A percentile compares a stretch with the other conserved stretches of the same genome.
These are phyloP conservation scores for Yamadazyma tumulicola DNA, from an alignment of 805 yeast genomes.

Conservation along the genomic window DNA sequence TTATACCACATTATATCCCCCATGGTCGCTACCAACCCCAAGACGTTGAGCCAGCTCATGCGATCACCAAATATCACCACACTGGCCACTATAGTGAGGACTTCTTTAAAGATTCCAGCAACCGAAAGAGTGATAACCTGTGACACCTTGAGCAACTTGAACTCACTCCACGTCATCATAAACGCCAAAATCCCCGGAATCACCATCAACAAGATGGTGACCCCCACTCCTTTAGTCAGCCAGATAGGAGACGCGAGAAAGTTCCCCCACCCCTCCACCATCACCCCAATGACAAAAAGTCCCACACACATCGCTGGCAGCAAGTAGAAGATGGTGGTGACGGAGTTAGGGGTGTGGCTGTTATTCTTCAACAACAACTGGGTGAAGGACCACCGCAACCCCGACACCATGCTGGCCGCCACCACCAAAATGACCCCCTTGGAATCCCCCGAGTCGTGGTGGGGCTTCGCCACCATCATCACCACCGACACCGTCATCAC, in stretches of 20 bases:
- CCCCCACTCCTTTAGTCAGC: conserved; percentile 53
- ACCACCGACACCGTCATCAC: conserved; percentile 82
- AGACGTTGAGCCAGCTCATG: conserved; percentile 59
- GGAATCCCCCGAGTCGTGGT: conserved; percentile 14
- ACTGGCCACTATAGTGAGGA: conserved; percentile 75
- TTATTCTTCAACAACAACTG: conserved; percentile 66
- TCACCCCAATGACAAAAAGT: conserved; percentile 58
- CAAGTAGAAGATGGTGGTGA: conserved; percentile 76
- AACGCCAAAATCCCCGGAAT: conserved; percentile 88
- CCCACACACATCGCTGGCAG: conserved; percentile 79
- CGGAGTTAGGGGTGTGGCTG: conserved; percentile 61
- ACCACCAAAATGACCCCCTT: conserved; percentile 75
- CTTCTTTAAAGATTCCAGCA: conserved; percentile 91
- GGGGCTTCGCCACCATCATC: conserved; percentile 67
- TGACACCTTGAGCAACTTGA: conserved; percentile 74
- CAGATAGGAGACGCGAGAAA: conserved; percentile 60
- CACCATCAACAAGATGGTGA: conserved; percentile 56
- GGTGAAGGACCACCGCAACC: conserved; percentile 93
- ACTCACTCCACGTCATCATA: conserved; percentile 85
- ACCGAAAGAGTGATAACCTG: conserved; percentile 82
- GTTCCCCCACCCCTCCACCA: conserved; percentile 63
- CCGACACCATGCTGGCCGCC: conserved; percentile 76
- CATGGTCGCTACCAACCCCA: conserved; percentile 75
- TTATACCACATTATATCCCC: conserved; percentile 83
- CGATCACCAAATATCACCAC: conserved; percentile 69